These are phyloP conservation scores for Schizosaccharomyces versatilis DNA, from an alignment of 1,139 yeast genomes.

Conservation along the genomic window DNA sequence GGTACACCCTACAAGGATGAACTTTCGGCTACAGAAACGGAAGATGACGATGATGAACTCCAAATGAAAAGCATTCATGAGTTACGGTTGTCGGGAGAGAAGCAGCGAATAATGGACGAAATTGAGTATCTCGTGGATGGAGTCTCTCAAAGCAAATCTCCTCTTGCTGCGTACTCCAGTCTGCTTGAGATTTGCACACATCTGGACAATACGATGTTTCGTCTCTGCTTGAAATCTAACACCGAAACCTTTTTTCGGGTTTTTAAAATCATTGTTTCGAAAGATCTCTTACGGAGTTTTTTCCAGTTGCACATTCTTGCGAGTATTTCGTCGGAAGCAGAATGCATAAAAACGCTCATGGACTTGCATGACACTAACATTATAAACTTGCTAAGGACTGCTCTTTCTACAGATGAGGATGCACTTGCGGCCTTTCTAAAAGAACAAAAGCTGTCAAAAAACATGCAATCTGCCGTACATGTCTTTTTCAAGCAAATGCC, in stretches of 20 bases:
- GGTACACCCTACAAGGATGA: conserved; percentile 4
- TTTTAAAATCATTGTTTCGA: not conserved
- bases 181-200: not conserved
- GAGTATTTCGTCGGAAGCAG: not conserved
- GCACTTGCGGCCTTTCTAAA: not conserved
- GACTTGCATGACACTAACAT: not conserved
- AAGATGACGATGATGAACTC: conserved; percentile 6
- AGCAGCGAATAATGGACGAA: conserved; percentile 19
- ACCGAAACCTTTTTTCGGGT: not conserved
- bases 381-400: not conserved
- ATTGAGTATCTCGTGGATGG: conserved; percentile 23
- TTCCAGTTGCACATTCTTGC: not conserved
- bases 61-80: conserved; percentile 17
- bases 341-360: not conserved
- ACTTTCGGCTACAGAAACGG: conserved; percentile 1
- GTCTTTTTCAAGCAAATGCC: not conserved
- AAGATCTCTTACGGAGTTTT: not conserved
- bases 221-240: not conserved
- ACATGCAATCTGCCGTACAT: not conserved
- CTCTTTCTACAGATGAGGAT: not conserved
- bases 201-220: not conserved
- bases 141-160: conserved; percentile 10
- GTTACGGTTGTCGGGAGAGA: conserved; percentile 22
- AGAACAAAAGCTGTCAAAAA: not conserved
- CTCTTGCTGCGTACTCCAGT: not conserved